These are phyloP conservation scores for Dendrobium catenatum DNA, from an alignment of 106 monocot species.

Conservation along the genomic window DNA sequence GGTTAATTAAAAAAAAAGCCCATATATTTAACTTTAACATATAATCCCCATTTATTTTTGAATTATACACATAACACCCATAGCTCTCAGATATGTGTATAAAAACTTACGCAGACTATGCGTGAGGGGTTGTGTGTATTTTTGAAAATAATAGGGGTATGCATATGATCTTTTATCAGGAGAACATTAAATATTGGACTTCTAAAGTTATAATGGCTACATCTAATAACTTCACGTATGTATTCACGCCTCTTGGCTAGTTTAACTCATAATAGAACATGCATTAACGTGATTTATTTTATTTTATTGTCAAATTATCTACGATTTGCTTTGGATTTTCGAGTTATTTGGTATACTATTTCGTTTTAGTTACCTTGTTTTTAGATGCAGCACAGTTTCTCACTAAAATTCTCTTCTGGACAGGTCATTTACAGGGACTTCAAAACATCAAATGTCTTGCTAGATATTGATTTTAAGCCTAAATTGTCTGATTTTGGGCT, in stretches of 20 bases:
- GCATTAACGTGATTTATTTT: not conserved
- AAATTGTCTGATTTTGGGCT: slow-evolving; percentile 34
- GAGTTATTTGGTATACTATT: not conserved
- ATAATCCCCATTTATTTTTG: no score
- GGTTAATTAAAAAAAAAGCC: no score
- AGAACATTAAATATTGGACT: not conserved
- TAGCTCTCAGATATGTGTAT: no score
- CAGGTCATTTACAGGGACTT: slow-evolving; percentile 39
- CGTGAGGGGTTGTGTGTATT: no score
- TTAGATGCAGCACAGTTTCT: not conserved
- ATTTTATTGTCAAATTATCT: not conserved
- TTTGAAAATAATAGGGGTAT: no score
- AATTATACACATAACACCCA: no score
- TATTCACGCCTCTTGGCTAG: not conserved
- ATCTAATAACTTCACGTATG: not conserved
- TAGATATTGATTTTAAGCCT: slow-evolving; percentile 26
- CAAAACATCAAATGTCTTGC: slow-evolving; percentile 28
- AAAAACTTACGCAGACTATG: no score
- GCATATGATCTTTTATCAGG: no score
- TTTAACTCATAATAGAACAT: not conserved
- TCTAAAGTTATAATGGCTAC: not conserved
- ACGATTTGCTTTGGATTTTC: not conserved
- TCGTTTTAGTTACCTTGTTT: not conserved
- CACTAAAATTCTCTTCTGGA: not conserved
- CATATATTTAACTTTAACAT: no score